Percentiles rank a stretch among this genome's conserved stretches.
These are phyloP conservation scores for Naganishia liquefaciens DNA, from an alignment of 1,284 basidiomycete species.

Conservation along the genomic window DNA sequence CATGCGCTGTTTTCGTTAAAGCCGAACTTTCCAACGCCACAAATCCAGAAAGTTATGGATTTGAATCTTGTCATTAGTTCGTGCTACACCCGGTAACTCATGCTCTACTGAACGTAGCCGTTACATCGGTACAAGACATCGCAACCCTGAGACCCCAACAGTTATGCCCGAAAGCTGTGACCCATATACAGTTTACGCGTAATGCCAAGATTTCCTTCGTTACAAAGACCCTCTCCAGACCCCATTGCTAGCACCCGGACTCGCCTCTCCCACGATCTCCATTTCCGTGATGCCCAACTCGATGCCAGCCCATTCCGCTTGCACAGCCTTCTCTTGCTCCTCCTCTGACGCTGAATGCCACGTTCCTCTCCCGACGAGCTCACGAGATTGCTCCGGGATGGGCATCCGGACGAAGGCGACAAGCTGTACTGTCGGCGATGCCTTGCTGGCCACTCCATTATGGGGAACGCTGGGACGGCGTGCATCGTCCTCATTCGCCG, in stretches of 20 bases:
- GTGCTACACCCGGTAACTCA: neutral
- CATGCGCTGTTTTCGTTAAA: too few species aligned
- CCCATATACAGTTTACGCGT: neutral
- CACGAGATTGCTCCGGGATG: conserved; percentile 9
- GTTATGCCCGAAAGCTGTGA: neutral
- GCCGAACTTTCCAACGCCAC: too few species aligned
- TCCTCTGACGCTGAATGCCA: conserved; percentile 17
- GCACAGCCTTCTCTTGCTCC: conserved; percentile 24
- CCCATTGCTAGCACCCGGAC: neutral
- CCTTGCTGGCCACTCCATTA: neutral
- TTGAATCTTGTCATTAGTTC: too few species aligned
- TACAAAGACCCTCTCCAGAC: conserved; percentile 2
- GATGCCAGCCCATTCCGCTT: conserved; percentile 22
- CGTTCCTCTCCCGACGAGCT: conserved; percentile 7
- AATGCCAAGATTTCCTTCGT: neutral
- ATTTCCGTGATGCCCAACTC: conserved; percentile 21
- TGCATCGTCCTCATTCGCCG: too few species aligned
- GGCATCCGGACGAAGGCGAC: conserved; percentile 22
- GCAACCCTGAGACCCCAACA: neutral
- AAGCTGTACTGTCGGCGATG: conserved; percentile 14
- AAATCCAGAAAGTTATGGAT: too few species aligned
- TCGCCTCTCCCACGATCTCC: conserved; percentile 5
- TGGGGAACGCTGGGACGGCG: too few species aligned
- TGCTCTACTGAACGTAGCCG: neutral
- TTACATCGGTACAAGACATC: neutral